phyloP scores from a whole-genome alignment of 2,329 filamentous ascomycete species.

The Ambrosiella xylebori region DNA sequence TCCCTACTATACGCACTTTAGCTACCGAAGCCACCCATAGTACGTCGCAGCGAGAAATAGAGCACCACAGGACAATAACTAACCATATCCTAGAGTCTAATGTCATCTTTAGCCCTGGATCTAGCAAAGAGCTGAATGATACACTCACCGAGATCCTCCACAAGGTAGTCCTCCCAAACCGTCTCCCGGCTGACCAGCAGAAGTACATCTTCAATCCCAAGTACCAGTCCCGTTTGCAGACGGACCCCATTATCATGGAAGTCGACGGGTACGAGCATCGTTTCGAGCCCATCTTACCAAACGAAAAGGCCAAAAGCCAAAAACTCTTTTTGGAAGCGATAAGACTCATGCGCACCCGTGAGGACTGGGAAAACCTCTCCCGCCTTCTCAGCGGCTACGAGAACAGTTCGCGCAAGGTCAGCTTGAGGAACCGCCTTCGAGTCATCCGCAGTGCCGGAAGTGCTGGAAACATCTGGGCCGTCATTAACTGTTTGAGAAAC shows the following conservation, averaged over 20 bases:
- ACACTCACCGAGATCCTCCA: conserved; percentile 36
- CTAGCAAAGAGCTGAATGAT: conserved; percentile 34
- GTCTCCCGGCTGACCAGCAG: conserved; percentile 36
- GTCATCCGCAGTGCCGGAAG: conserved; percentile 26
- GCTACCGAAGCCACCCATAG: conserved; percentile 6
- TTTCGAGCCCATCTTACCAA: conserved; percentile 29
- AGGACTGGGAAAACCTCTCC: conserved; percentile 35
- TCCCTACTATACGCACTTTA: not conserved
- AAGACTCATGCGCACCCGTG: conserved; percentile 27
- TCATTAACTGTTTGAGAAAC: conserved; percentile 34
- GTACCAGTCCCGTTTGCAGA: conserved; percentile 30
- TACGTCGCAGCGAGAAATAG: not conserved
- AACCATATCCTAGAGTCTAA: conserved; percentile 6
- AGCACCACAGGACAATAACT: not conserved
- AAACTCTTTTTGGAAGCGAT: conserved; percentile 24
- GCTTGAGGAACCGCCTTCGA: conserved; percentile 20
- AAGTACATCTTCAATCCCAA: conserved; percentile 33
- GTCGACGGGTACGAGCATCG: conserved; percentile 38
- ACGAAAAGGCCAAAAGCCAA: conserved; percentile 27
- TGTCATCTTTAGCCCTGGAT: conserved; percentile 33
- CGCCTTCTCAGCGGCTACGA: conserved; percentile 34
- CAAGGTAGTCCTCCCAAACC: conserved; percentile 43
- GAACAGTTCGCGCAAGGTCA: conserved; percentile 25
- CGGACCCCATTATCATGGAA: conserved; percentile 40
- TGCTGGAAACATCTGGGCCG: conserved; percentile 25